Evolutionary conservation across 2,329 filamentous ascomycete genomes (phyloP).

Genomic region (Aureobasidium sp.): DNA sequence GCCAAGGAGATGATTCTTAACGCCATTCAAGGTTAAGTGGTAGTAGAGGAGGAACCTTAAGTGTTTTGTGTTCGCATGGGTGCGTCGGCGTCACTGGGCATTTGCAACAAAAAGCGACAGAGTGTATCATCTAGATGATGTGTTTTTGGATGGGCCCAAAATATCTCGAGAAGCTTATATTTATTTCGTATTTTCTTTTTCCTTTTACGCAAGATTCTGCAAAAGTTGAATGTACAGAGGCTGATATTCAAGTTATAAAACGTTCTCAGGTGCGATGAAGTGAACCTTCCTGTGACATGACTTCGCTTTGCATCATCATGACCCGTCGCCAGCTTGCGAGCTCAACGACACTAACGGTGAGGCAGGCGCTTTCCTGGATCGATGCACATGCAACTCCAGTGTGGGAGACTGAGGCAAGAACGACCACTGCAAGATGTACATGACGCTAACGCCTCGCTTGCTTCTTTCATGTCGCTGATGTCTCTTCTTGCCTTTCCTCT

Average conservation of each 20-base stretch:
- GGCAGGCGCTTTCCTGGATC: too few relatives aligned
- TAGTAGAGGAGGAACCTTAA: background rate
- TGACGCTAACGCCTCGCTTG: too few relatives aligned
- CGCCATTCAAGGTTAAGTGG: background rate
- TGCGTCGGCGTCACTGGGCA: slow-evolving; percentile 6
- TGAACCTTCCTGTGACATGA: too few relatives aligned
- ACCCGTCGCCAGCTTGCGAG: too few relatives aligned
- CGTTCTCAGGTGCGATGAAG: too few relatives aligned
- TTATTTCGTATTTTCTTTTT: background rate
- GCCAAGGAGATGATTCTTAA: slow-evolving; percentile 77
- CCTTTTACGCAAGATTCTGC: background rate
- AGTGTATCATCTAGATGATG: slow-evolving; percentile 1
- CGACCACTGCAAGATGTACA: too few relatives aligned
- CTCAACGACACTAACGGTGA: too few relatives aligned
- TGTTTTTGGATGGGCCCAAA: background rate
- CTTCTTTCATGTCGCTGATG: too few relatives aligned
- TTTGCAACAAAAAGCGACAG: background rate
- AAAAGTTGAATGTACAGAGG: background rate
- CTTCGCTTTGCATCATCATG: too few relatives aligned
- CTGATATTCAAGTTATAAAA: background rate
- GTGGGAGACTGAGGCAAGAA: too few relatives aligned
- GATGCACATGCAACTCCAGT: too few relatives aligned
- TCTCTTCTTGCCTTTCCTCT: too few relatives aligned
- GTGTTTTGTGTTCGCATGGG: background rate
- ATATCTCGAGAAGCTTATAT: slow-evolving; percentile 2